Evolutionary conservation across 2,329 filamentous ascomycete species (phyloP), one percentile per base, ranked within the genome.

Genomic region (Fusarium neocosmosporiellum): DNA sequence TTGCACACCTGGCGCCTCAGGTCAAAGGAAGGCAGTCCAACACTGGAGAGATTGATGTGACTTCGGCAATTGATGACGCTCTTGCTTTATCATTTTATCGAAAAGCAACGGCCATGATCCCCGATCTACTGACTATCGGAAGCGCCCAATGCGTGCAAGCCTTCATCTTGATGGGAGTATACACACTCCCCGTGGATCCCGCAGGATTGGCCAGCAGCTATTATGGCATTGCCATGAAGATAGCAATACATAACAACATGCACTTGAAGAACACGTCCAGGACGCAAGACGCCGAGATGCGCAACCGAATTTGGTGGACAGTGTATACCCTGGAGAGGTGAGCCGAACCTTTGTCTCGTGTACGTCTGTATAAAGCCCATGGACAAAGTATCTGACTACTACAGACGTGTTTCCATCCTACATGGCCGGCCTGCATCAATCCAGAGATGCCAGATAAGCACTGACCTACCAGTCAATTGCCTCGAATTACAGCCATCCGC

Each of bases 251-350:
- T 9, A 69, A 64, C 9, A 46, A 64, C 11, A 69, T 71, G 69
- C 69, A 71, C 31, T 57, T 63, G 20, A 61, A 24, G 33, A 39
- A 8, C 29, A 22, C 29, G 27, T 16, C 34, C 4, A 39, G 7
- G 5, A 14, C 29, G 1, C 11, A 16, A 9, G 59, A 71, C 16
- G 16, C 37, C 3, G 66, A 71, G 46, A 53, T 69, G 13, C 48
- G 63, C 16, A 66, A 69, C 13, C 31, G 69, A 33, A 57, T 71
- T 4, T 71, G 69, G 69, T 71, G 63, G 69, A 71, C 69, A 9
- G 63, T 61, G n/a, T 71, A 64, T 48, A 67, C 63, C 16, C 33
- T 71, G 10, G 69, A 71, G 20, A 69, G 69, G 69, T 67, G 31
- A 8, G 53, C n/a, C 8, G 18, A 39, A 4, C 14, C 16, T 16